Percentiles rank a stretch among this genome's conserved stretches.
These are phyloP conservation scores for Aspergillus sp. DNA, from an alignment of 2,329 filamentous ascomycete genomes.

Conservation along the genomic window DNA sequence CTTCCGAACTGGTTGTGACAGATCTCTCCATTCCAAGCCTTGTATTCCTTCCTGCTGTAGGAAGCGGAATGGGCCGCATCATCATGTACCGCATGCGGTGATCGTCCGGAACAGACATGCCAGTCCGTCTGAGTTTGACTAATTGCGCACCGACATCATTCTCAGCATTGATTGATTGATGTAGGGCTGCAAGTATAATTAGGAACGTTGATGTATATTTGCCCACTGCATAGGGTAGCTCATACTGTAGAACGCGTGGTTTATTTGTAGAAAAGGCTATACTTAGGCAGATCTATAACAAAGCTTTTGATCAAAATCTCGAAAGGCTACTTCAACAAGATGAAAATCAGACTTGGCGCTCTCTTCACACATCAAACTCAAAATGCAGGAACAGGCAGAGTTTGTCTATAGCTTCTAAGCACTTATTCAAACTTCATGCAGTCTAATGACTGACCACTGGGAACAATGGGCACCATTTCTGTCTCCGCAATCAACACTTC, in stretches of 20 bases:
- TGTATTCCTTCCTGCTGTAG: neutral
- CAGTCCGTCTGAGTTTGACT: neutral
- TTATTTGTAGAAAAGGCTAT: no score
- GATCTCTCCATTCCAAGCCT: neutral
- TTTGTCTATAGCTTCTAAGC: neutral
- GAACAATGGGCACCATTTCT: slow-evolving; percentile 5
- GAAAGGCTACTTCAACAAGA: no score
- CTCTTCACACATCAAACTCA: no score
- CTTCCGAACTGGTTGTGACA: neutral
- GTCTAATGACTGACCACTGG: slow-evolving; percentile 1
- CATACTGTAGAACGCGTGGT: no score
- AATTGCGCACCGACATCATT: neutral
- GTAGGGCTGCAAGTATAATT: neutral
- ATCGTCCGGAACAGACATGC: neutral
- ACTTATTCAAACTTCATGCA: neutral
- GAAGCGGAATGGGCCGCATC: neutral
- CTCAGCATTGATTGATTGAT: neutral
- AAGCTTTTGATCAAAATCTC: no score
- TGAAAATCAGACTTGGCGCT: no score
- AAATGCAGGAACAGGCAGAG: no score
- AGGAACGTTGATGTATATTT: no score
- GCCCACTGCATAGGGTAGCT: no score
- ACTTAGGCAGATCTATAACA: no score
- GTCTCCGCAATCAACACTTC: slow-evolving; percentile 3
- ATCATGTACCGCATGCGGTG: neutral